These are phyloP conservation scores for Penicillium robsamsonii DNA, from an alignment of 495 filamentous ascomycete species.

Conservation along the genomic window DNA sequence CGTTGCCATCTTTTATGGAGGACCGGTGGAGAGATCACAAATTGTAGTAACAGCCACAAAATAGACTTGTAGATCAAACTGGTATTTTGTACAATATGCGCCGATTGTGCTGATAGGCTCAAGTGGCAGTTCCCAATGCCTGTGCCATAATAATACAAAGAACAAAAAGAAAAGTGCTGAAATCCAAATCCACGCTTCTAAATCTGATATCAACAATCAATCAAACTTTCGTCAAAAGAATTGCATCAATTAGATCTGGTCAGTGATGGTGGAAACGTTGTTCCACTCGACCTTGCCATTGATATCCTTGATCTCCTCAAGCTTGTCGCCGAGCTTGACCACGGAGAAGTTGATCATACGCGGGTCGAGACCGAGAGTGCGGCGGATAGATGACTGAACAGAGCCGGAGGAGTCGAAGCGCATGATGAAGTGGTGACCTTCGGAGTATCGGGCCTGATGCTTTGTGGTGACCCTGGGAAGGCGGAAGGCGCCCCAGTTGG, in stretches of 20 bases:
- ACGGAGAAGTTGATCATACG: slow-evolving; percentile 82
- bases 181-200: slow-evolving; percentile 18
- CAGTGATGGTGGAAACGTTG: slow-evolving; percentile 31
- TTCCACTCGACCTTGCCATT: slow-evolving; percentile 61
- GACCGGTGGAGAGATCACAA: background rate
- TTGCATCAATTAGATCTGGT: slow-evolving; percentile 25
- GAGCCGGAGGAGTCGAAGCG: slow-evolving; percentile 76
- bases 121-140: slow-evolving; percentile 29
- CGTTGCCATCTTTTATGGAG: too few relatives aligned
- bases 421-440: slow-evolving; percentile 96
- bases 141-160: slow-evolving; percentile 36
- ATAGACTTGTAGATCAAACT: slow-evolving; percentile 21
- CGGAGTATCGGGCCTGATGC: slow-evolving; percentile 75
- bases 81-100: slow-evolving; percentile 38
- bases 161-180: slow-evolving; percentile 21
- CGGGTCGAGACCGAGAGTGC: slow-evolving; percentile 81
- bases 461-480: slow-evolving; percentile 72
- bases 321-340: slow-evolving; percentile 80
- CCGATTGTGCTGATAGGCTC: slow-evolving; percentile 39
- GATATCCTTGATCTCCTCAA: slow-evolving; percentile 65
- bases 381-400: slow-evolving; percentile 68
- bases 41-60: background rate
- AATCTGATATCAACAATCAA: slow-evolving; percentile 12
- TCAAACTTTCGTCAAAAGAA: background rate
- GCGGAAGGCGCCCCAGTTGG: slow-evolving; percentile 90